Evolutionary conservation across 2,329 filamentous ascomycete species (phyloP), one percentile per base, ranked within the genome.

Genomic region (Alternaria incomplexa): DNA sequence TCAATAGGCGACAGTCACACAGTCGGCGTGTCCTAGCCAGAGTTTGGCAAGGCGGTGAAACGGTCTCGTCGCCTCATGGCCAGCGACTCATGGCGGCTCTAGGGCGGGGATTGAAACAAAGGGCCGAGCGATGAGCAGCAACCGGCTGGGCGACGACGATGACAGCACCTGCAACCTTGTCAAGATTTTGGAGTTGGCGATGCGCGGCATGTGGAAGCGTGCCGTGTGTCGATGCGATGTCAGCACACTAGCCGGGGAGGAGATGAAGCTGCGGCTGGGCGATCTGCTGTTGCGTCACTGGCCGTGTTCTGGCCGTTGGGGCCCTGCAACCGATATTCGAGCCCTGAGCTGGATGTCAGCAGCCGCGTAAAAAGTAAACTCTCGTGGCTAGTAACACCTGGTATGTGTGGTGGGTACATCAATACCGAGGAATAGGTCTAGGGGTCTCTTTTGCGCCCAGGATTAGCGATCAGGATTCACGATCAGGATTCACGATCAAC

Each of bases 1-100:
- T 62, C 62, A 56, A 65, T 61, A 68, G 70, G 67, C 70, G 63
- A 68, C 57, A 32, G 75, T 73, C 56, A 64, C 64, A 74, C 73
- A 63, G 51, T 47, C 54, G 66, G 64, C 67, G 58, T 71, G 67
- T 67, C 67, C 54, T 57, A 61, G 59, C 63, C 64, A 66, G 60
- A 64, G 65, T 72, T 67, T 67, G 65, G 54, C 53, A 58, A 62
- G 56, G 51, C 60, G 63, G 68, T 77, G 73, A 75, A 69, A 71
- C 67, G 56, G 47, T 12, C 15, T 45, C 50, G 44, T 62, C 60
- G 63, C 61, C 63, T 66, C 66, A 58, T 65, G 40, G 56, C 22
- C 60, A 50, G 61, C 62, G 67, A 69, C 46, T 65, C 67, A 63
- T 68, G 67, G 61, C 62, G 67, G 68, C 44, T 65, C 67, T 62